Conservation (phyloP, 306 rosid species). For the Pterocarpus macrocarpus region DNA sequence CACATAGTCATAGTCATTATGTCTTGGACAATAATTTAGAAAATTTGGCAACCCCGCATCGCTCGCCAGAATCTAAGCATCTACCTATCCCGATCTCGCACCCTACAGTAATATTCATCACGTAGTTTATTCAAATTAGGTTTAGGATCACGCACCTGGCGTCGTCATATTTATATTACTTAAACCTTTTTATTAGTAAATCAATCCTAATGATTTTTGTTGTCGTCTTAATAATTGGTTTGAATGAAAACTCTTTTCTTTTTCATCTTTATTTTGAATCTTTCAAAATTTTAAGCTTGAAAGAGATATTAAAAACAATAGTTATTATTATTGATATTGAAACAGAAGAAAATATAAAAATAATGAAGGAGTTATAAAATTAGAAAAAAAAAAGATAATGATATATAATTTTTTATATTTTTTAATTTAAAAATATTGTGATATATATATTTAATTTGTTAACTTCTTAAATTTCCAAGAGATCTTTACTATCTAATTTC, state of each 20-base stretch:
- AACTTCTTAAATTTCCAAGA: not conserved
- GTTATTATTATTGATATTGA: not conserved
- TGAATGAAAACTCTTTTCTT: not conserved
- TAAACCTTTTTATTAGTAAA: too few species aligned
- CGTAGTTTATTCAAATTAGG: constrained; percentile 6
- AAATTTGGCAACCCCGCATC: constrained; percentile 10
- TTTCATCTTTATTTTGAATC: not conserved
- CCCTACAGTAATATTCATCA: not conserved
- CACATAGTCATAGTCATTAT: not conserved
- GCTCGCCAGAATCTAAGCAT: not conserved
- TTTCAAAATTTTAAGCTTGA: constrained; percentile 15
- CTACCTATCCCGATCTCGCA: not conserved
- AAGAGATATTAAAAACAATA: not conserved
- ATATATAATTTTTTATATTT: too few species aligned
- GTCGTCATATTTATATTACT: too few species aligned
- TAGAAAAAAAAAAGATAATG: not conserved
- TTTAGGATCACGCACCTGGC: not conserved
- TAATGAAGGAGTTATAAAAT: not conserved
- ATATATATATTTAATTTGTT: not conserved
- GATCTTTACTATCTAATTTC: not conserved
- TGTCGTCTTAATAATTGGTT: not conserved
- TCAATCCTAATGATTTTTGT: too few species aligned
- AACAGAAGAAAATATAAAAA: not conserved
- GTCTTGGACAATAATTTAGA: constrained; percentile 3
- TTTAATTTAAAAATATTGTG: not conserved